Evolutionary conservation across 257 asterid species (phyloP).

Genomic region (Verbena officinalis): DNA sequence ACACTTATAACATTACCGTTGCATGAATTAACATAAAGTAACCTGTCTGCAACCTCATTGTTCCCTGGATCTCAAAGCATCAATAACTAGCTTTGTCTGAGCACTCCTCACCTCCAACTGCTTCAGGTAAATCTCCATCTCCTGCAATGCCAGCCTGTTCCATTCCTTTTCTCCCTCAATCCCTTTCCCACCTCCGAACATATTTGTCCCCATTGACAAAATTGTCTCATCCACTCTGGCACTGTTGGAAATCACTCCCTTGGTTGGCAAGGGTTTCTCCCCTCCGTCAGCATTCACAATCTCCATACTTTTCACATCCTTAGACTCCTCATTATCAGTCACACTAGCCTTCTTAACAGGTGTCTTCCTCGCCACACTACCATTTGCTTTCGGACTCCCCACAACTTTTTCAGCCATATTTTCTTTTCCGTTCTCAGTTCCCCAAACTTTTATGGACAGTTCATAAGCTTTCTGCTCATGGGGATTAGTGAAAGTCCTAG

Average conservation of each 20-base stretch:
- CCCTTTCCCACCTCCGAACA: conserved; percentile 36
- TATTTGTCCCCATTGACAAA: conserved; percentile 30
- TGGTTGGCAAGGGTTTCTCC: background rate
- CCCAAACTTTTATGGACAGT: conserved; percentile 57
- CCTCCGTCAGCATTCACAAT: conserved; percentile 8
- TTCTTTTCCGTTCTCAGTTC: conserved; percentile 31
- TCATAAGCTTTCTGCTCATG: conserved; percentile 57
- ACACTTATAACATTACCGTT: background rate
- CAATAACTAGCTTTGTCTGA: conserved; percentile 41
- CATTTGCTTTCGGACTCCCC: conserved; percentile 39
- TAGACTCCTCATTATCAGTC: conserved; percentile 24
- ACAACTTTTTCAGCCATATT: conserved; percentile 23
- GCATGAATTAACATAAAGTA: no score
- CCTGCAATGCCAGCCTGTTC: conserved; percentile 38
- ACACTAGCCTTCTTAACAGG: conserved; percentile 23
- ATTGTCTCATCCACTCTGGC: conserved; percentile 41
- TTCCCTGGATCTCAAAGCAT: conserved; percentile 25
- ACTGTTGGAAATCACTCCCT: conserved; percentile 18
- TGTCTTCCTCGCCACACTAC: conserved; percentile 32
- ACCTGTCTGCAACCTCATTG: conserved; percentile 13
- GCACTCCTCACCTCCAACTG: conserved; percentile 38
- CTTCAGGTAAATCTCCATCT: conserved; percentile 32
- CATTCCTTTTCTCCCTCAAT: conserved; percentile 42
- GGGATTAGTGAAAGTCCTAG: conserved; percentile 36
- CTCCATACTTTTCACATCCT: conserved; percentile 25